Base-by-base conservation (phyloP, 2,329 filamentous ascomycete species). In the Stromatinia cepivora region DNA sequence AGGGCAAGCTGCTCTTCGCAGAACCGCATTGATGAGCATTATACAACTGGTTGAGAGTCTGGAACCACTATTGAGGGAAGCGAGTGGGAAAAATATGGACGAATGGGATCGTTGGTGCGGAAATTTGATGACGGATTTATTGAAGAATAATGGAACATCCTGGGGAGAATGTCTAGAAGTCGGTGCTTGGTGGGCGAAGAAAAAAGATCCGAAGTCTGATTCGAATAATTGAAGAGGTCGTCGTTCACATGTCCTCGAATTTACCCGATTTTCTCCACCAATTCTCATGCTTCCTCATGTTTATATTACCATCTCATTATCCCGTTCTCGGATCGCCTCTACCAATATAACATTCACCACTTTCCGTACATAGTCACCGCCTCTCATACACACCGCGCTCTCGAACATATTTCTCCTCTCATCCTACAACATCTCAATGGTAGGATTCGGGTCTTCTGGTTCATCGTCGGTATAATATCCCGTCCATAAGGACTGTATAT, bases 41-140 rank as follows among this genome's bases (percentile, higher is more conserved):
- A 87, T 96, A 66, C 91, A 94, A 78, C 87, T 93, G 84, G 92
- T 97, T 67, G 92, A 95, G 78, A 90, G 90, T 72, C 82, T 97
- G 75, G 94, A 97, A 80, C 92, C 92, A 7, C 81, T 95, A 70
- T 82, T 97, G 74, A 87, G 91, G 75, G 91, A 97, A 76, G 88
- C 88, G 58, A 96, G 91, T 76, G 91, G 90, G 20, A 97, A 97
- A 83, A 92, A 90, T 76, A 88, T 92, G 77, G 93, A 97, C 74
- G 94, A 97, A 81, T 97, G 93, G 93, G 92, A 96, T 79, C 84
- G 88, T 54, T 97, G 94, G 94, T 88, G 92, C 81, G 88, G 90
- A 53, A 92, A 90, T 79, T 92, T 97, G 90, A 94, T 93, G 85
- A 87, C 87, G 59, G 91, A 95, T 79, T 80, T 97, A 76, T 85